Base-by-base conservation (phyloP, 2,329 filamentous ascomycete species). In the Penicillium sp. region DNA sequence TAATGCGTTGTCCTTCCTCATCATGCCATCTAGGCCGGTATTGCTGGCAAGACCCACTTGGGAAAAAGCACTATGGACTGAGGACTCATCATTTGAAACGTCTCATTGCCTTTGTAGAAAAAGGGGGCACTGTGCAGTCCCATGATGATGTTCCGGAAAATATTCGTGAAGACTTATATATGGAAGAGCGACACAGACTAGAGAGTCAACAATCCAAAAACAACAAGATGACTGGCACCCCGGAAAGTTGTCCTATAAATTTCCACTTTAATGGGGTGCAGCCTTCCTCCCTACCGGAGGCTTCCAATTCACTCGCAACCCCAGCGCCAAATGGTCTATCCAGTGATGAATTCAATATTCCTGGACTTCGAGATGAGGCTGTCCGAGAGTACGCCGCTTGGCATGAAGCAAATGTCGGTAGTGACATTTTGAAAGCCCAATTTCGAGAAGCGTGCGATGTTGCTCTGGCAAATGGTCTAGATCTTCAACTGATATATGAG, bases 1-100 rank as follows among this genome's bases (percentile, higher is more conserved):
- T 54, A 14, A 54, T 54, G 33, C 33, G 46, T 23, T 54, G 52
- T 46, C 46, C 44, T 23, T 9, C 7, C 13, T 14, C 29, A 10
- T 54, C 37, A n/a, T 62, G 50, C 34, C 31, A 61, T 14, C 54
- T 62, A 21, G 55, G 56, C 9, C 54, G 44, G 18, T 26, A 62
- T 45, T 62, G 50, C 48, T 62, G 33, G 54, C 47, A 58, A 37
- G 56, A 62, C 24, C 56, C 55, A 7, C 23, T 50, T 14, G 33
- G 52, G n/a, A 60, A 57, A 26, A 64, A 63, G 29, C 51, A 62
- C 36, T 58, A 60, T 47, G 7, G 14, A 8, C 52, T 62, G 14
- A 2, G 39, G 13, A 14, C 13, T 4, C 14, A 55, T 23, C 11
- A 55, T 51, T 47, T 54, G 29, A 52, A 54, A 45, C 26, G 51